phyloP scores from a whole-genome alignment of 108 stramenopile genomes.

The Schizochytrium sp. region DNA sequence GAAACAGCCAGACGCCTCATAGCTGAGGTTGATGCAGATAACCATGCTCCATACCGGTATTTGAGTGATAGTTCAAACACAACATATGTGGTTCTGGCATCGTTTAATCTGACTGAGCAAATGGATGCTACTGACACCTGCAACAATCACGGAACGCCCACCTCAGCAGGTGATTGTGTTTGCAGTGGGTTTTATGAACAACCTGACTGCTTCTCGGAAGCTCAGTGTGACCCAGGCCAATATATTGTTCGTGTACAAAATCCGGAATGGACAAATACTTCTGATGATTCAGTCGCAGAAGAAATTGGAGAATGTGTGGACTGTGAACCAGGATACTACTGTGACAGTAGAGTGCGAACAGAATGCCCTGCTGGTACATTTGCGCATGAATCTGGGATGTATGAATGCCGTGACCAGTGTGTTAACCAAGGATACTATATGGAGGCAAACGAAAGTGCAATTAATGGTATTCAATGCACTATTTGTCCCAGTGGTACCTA shows the following conservation, averaged over 20 bases:
- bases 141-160: conserved; percentile 12
- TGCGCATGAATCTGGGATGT: conserved; percentile 11
- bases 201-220: conserved; percentile 22
- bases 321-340: neutral
- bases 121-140: conserved; percentile 36
- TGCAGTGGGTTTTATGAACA: conserved; percentile 19
- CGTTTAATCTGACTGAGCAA: conserved; percentile 12
- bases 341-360: conserved; percentile 16
- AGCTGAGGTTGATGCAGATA: neutral
- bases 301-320: neutral
- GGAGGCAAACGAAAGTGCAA: neutral
- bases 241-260: conserved; percentile 10
- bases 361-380: neutral
- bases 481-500: neutral
- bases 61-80: neutral
- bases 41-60: neutral
- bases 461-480: conserved; percentile 18
- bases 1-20: neutral
- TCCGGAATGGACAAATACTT: conserved; percentile 20
- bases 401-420: neutral
- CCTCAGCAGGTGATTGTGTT: conserved; percentile 6
- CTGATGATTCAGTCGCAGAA: neutral
- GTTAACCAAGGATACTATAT: neutral
- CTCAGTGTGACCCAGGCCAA: neutral
- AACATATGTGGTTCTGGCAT: neutral